Percentiles rank a stretch among this genome's conserved stretches.
Conservation (phyloP, 2,329 filamentous ascomycete species). For the Cadophora malorum region DNA sequence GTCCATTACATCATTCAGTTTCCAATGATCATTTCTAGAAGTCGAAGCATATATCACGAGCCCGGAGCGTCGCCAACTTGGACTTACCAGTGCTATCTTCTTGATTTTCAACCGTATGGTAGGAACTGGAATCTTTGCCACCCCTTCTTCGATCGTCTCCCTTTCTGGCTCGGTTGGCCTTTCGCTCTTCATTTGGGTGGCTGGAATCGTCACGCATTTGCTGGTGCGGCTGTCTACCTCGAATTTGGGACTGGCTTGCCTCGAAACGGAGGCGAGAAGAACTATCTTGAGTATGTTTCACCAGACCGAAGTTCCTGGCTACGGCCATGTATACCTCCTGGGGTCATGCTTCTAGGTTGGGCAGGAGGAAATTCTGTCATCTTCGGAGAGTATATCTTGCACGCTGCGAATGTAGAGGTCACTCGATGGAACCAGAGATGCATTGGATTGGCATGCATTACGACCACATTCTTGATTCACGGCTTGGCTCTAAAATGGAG, state of each 20-base stretch:
- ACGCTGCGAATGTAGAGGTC: slow-evolving; percentile 67
- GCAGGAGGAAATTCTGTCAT: slow-evolving; percentile 71
- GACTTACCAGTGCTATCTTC: slow-evolving; percentile 60
- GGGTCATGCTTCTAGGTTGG: slow-evolving; percentile 69
- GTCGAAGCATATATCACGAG: slow-evolving; percentile 26
- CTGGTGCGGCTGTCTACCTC: slow-evolving; percentile 68
- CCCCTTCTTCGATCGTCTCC: slow-evolving; percentile 62
- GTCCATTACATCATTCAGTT: not conserved
- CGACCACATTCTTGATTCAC: slow-evolving; percentile 69
- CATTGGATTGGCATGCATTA: slow-evolving; percentile 71
- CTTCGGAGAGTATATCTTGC: slow-evolving; percentile 73
- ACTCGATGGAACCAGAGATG: slow-evolving; percentile 71
- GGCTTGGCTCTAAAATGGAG: slow-evolving; percentile 69
- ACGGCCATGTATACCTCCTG: slow-evolving; percentile 68
- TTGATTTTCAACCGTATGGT: slow-evolving; percentile 71
- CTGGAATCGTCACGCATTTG: slow-evolving; percentile 64
- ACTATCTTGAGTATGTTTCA: slow-evolving; percentile 69
- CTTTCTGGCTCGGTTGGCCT: slow-evolving; percentile 67
- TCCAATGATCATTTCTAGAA: not conserved
- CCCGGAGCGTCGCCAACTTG: slow-evolving; percentile 56
- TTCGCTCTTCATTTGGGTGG: slow-evolving; percentile 67
- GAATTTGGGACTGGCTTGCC: slow-evolving; percentile 71
- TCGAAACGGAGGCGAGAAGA: slow-evolving; percentile 70
- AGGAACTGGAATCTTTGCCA: slow-evolving; percentile 71
- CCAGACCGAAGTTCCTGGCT: slow-evolving; percentile 64